Percentiles rank a stretch among this genome's conserved stretches.
Evolutionary conservation across 352 stramenopile genomes (phyloP).

Genomic region (Phytophthora nicotianae): DNA sequence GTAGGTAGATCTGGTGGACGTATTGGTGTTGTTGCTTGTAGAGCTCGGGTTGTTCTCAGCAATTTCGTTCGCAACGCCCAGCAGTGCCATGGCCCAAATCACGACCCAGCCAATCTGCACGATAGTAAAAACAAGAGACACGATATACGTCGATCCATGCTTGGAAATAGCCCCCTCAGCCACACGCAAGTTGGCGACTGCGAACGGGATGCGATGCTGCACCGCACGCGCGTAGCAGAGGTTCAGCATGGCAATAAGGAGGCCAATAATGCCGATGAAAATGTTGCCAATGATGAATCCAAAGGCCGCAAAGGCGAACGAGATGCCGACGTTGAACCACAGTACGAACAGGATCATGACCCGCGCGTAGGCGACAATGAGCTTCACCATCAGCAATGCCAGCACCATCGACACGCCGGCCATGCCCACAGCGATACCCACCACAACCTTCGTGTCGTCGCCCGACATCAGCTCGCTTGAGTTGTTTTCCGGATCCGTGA

Average conservation of each 20-base stretch:
- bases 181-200: slow-evolving; percentile 91
- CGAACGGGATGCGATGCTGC: slow-evolving; percentile 93
- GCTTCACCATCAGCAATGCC: slow-evolving; percentile 72
- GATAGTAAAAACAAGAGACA: slow-evolving; percentile 88
- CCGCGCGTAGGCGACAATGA: slow-evolving; percentile 78
- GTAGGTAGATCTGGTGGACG: slow-evolving; percentile 38
- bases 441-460: slow-evolving; percentile 64
- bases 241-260: slow-evolving; percentile 68
- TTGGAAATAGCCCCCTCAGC: slow-evolving; percentile 89
- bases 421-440: slow-evolving; percentile 63
- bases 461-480: slow-evolving; percentile 52
- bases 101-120: slow-evolving; percentile 91
- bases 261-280: slow-evolving; percentile 69
- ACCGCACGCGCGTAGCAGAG: slow-evolving; percentile 89
- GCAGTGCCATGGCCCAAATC: slow-evolving; percentile 87
- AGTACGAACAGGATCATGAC: slow-evolving; percentile 88
- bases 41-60: slow-evolving; percentile 50
- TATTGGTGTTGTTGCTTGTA: slow-evolving; percentile 24
- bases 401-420: slow-evolving; percentile 63
- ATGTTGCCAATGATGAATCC: slow-evolving; percentile 73
- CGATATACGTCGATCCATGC: slow-evolving; percentile 87
- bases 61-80: slow-evolving; percentile 88
- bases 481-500: slow-evolving; percentile 49
- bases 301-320: slow-evolving; percentile 67
- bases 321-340: slow-evolving; percentile 86